Conservation (phyloP, 1,139 yeast genomes). For the Hemisphaericaspora xylanilytica region DNA sequence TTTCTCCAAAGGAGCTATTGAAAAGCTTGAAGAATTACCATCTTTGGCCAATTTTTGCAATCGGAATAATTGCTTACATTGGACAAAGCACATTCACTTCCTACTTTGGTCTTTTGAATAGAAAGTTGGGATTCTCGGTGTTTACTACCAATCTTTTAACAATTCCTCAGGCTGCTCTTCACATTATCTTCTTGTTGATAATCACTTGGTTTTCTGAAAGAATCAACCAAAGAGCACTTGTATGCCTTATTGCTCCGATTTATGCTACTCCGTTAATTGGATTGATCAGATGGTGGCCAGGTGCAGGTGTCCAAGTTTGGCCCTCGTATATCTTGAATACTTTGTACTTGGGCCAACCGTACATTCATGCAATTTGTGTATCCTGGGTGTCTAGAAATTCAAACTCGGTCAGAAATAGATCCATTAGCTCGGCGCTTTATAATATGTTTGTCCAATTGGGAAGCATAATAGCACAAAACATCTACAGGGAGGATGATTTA, state of each 20-base stretch:
- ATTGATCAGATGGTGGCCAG: constrained; percentile 50
- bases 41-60: constrained; percentile 56
- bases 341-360: constrained; percentile 48
- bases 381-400: constrained; percentile 63
- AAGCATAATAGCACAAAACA: constrained; percentile 48
- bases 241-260: constrained; percentile 35
- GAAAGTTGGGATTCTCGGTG: constrained; percentile 53
- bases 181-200: constrained; percentile 28
- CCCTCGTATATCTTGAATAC: constrained; percentile 51
- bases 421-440: constrained; percentile 48
- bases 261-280: constrained; percentile 39
- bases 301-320: constrained; percentile 47
- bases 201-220: constrained; percentile 42
- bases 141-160: constrained; percentile 53
- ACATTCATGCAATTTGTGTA: constrained; percentile 53
- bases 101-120: constrained; percentile 34
- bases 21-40: constrained; percentile 51
- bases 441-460: constrained; percentile 63
- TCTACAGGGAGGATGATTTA: constrained; percentile 55
- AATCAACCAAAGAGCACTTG: constrained; percentile 33
- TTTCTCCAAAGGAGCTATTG: constrained; percentile 38
- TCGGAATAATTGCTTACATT: constrained; percentile 49
- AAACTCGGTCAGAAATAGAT: constrained; percentile 56
- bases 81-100: constrained; percentile 31
- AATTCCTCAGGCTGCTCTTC: constrained; percentile 36